phyloP scores from a whole-genome alignment of 2,329 filamentous ascomycete genomes.

The Epicoccum nigrum region DNA sequence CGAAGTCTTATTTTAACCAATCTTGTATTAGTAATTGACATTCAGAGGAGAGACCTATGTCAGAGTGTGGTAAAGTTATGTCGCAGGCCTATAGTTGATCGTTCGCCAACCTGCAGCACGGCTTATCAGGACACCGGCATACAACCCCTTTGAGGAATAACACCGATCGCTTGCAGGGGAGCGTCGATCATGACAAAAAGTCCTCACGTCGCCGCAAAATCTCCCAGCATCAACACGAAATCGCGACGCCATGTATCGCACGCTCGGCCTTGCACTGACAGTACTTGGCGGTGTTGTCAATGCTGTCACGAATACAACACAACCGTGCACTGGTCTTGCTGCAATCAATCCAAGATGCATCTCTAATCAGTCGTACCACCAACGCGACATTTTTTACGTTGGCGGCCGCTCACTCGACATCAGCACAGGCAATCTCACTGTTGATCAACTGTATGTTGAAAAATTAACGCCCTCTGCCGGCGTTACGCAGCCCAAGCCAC shows the following conservation, averaged over 20 bases:
- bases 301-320: background rate
- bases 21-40: too few relatives aligned
- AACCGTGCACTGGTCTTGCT: background rate
- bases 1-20: too few relatives aligned
- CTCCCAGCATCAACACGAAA: background rate
- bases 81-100: too few relatives aligned
- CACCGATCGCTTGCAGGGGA: background rate
- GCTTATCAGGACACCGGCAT: too few relatives aligned
- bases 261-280: background rate
- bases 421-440: background rate
- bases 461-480: constrained; percentile 11
- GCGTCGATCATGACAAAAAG: background rate
- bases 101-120: too few relatives aligned
- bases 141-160: background rate
- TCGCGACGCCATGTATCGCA: background rate
- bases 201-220: background rate
- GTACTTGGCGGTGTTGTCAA: background rate
- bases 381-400: constrained; percentile 23
- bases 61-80: too few relatives aligned
- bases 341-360: background rate
- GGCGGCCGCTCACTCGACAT: constrained; percentile 11
- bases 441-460: constrained; percentile 13
- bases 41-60: too few relatives aligned
- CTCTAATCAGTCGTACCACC: background rate
- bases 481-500: background rate